Conservation (phyloP, 306 rosid genomes). For the Inga oerstediana region DNA sequence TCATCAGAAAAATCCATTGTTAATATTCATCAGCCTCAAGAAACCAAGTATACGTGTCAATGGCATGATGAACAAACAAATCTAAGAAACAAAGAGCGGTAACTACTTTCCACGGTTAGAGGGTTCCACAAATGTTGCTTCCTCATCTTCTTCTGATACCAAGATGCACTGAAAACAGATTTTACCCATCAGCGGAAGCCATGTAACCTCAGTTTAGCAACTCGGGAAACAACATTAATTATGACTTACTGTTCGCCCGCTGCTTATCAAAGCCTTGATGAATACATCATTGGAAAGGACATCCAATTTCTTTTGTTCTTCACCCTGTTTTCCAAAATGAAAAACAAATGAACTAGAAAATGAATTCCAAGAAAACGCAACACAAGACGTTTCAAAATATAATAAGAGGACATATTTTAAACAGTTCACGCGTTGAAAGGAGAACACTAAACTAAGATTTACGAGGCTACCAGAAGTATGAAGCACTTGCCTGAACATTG, state of each 20-base stretch:
- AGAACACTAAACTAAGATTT: neutral
- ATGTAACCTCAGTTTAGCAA: neutral
- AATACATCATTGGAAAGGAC: slow-evolving; percentile 96
- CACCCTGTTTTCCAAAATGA: slow-evolving; percentile 64
- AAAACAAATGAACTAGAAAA: neutral
- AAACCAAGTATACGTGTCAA: neutral
- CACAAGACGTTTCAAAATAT: neutral
- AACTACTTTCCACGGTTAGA: slow-evolving; percentile 53
- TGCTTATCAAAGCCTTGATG: slow-evolving; percentile 86
- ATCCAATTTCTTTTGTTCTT: slow-evolving; percentile 97
- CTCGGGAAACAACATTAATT: slow-evolving; percentile 10
- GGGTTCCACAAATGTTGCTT: slow-evolving; percentile 78
- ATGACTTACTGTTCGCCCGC: slow-evolving; percentile 88
- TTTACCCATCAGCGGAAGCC: slow-evolving; percentile 34
- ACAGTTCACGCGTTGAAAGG: neutral
- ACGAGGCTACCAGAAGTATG: neutral
- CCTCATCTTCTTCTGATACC: slow-evolving; percentile 98
- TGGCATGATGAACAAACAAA: neutral
- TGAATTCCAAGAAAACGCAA: neutral
- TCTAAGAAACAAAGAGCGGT: slow-evolving; percentile 15
- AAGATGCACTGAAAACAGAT: slow-evolving; percentile 67
- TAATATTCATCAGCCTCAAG: neutral
- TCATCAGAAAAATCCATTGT: neutral
- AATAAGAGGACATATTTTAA: neutral
- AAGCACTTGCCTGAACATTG: slow-evolving; percentile 82